A percentile compares a stretch with the other conserved stretches of the same genome.
These are phyloP conservation scores for Farysia itapuensis DNA, from an alignment of 1,284 basidiomycete species.

Conservation along the genomic window DNA sequence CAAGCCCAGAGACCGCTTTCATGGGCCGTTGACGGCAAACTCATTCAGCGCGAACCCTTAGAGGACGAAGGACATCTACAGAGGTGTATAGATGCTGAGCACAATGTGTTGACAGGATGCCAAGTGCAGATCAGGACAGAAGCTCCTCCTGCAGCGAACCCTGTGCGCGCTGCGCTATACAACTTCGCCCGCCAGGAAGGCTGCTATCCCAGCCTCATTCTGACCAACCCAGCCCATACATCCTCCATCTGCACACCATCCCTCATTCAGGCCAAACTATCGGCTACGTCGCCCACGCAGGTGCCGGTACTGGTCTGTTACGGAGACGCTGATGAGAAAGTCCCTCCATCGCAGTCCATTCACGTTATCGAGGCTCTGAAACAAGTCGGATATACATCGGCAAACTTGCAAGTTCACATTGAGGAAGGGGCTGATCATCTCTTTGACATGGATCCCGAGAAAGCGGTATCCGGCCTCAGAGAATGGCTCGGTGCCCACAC, in stretches of 20 bases:
- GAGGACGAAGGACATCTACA: conserved; percentile 17
- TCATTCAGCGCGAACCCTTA: conserved; percentile 12
- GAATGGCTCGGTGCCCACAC: conserved; percentile 12
- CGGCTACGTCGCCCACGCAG: background rate
- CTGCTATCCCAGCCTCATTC: conserved; percentile 28
- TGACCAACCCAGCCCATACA: conserved; percentile 7
- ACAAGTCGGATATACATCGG: conserved; percentile 9
- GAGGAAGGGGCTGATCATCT: conserved; percentile 32
- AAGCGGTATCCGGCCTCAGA: conserved; percentile 25
- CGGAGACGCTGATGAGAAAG: conserved; percentile 34
- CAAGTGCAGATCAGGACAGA: conserved; percentile 18
- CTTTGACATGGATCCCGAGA: conserved; percentile 31
- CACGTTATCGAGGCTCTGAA: conserved; percentile 31
- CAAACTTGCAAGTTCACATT: conserved; percentile 6
- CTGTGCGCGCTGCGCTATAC: conserved; percentile 34
- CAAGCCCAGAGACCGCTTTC: conserved; percentile 30
- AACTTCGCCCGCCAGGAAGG: conserved; percentile 43
- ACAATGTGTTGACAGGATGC: too few species aligned
- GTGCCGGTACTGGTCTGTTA: conserved; percentile 29
- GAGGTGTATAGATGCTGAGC: conserved; percentile 8
- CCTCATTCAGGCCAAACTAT: conserved; percentile 8
- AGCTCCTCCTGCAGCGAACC: conserved; percentile 24
- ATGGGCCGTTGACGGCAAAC: conserved; percentile 26
- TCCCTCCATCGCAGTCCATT: conserved; percentile 35
- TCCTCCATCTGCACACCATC: conserved; percentile 18